Percentiles rank a stretch among this genome's conserved stretches.
phyloP scores from a whole-genome alignment of 192 early-diverging fungal species.

The Backusella tuberculispora region DNA sequence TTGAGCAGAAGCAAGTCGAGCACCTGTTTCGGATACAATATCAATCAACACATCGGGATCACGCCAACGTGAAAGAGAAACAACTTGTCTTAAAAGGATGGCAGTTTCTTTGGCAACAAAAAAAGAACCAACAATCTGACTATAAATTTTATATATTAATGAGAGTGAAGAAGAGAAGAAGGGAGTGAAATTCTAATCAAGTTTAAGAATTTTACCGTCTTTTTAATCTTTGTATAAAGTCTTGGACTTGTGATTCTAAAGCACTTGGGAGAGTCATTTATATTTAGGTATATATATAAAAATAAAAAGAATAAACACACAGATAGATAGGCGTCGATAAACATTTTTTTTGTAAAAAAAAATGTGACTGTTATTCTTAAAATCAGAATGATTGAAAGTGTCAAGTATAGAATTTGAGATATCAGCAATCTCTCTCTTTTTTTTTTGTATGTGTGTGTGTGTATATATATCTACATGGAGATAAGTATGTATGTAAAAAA shows the following conservation, averaged over 20 bases:
- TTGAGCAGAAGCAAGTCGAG: slow-evolving; percentile 71
- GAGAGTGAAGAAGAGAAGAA: neutral
- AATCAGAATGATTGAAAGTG: neutral
- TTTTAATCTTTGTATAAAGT: slow-evolving; percentile 46
- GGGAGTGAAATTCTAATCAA: neutral
- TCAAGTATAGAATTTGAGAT: neutral
- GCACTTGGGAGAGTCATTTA: slow-evolving; percentile 15
- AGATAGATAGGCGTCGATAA: too few relatives aligned
- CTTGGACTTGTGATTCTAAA: slow-evolving; percentile 46
- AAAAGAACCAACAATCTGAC: slow-evolving; percentile 71
- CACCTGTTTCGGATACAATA: slow-evolving; percentile 71
- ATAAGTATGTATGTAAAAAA: too few relatives aligned
- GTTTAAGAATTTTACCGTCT: slow-evolving; percentile 39
- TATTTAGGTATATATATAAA: neutral
- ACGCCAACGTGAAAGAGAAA: slow-evolving; percentile 77
- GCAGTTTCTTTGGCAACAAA: slow-evolving; percentile 73
- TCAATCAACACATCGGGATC: slow-evolving; percentile 62
- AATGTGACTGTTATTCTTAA: slow-evolving; percentile 5
- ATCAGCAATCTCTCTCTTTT: too few relatives aligned
- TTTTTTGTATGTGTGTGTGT: too few relatives aligned
- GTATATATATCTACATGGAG: too few relatives aligned
- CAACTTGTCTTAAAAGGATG: slow-evolving; percentile 74
- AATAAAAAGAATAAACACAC: neutral
- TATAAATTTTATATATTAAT: slow-evolving; percentile 19
- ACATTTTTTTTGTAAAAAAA: neutral